phyloP scores from a whole-genome alignment of 1,284 basidiomycete genomes.

The Tylopilus sp. region DNA sequence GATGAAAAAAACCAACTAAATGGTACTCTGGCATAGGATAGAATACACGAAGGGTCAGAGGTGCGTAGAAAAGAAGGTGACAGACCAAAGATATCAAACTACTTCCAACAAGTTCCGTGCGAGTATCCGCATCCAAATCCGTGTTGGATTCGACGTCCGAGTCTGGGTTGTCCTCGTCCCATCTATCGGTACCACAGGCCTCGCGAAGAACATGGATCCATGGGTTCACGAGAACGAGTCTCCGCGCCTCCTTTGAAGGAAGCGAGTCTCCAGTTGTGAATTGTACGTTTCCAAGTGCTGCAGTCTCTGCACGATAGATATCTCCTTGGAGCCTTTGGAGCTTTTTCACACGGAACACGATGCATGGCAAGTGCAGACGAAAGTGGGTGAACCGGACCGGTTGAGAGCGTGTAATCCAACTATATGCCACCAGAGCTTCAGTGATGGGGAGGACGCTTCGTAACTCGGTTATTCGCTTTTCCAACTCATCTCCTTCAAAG shows the following conservation, averaged over 20 bases:
- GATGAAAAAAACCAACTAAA: no score
- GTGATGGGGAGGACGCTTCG: background rate
- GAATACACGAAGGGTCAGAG: no score
- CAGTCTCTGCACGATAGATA: background rate
- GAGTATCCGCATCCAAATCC: background rate
- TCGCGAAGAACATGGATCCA: slow-evolving; percentile 1
- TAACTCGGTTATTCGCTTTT: background rate
- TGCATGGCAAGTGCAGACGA: slow-evolving; percentile 11
- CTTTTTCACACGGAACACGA: slow-evolving; percentile 1
- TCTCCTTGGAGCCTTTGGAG: background rate
- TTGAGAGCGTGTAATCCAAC: slow-evolving; percentile 5
- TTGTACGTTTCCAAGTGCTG: slow-evolving; percentile 1
- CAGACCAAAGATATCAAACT: background rate
- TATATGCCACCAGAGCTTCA: slow-evolving; percentile 5
- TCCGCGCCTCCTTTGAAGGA: background rate
- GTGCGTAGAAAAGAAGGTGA: no score
- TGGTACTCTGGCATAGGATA: no score
- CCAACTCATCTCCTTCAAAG: background rate
- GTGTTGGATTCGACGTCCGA: background rate
- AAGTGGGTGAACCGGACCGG: slow-evolving; percentile 7
- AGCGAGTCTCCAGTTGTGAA: slow-evolving; percentile 1
- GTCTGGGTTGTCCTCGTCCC: background rate
- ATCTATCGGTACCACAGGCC: background rate
- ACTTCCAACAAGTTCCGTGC: background rate
- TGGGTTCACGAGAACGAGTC: slow-evolving; percentile 3